Evolutionary conservation across 371 early-diverging fungal species (phyloP).

Genomic region (Mortierella sp.): DNA sequence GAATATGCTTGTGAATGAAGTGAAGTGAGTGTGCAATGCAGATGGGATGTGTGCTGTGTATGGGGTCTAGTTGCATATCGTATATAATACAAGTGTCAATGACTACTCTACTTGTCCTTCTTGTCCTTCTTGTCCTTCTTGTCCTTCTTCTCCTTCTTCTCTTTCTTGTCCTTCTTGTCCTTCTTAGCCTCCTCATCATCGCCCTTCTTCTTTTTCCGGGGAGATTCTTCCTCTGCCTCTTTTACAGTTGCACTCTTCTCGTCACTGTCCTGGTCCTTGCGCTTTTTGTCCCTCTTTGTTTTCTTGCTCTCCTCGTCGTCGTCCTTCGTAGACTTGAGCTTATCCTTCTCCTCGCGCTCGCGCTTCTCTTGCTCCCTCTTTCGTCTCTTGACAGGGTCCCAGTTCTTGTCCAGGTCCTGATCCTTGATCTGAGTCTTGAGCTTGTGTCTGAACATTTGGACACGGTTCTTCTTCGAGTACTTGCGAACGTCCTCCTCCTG

Average conservation of each 20-base stretch:
- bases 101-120: conserved; percentile 36
- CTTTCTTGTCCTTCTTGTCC: conserved; percentile 15
- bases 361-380: conserved; percentile 52
- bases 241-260: conserved; percentile 10
- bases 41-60: no score
- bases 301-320: conserved; percentile 40
- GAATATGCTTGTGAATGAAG: no score
- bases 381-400: conserved; percentile 55
- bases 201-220: not conserved
- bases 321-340: conserved; percentile 11
- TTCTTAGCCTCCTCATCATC: conserved; percentile 1
- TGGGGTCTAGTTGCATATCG: not conserved
- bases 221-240: conserved; percentile 16
- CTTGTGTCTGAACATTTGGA: conserved; percentile 65
- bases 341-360: conserved; percentile 36
- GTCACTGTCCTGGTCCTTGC: conserved; percentile 24
- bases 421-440: conserved; percentile 54
- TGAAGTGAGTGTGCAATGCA: no score
- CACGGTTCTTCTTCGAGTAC: conserved; percentile 69
- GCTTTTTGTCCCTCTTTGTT: conserved; percentile 41
- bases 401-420: conserved; percentile 54
- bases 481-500: conserved; percentile 63
- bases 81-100: not conserved
- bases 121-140: conserved; percentile 30
- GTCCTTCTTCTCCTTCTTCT: conserved; percentile 20